These are phyloP conservation scores for Paraurostyla sp. DNA, from an alignment of 73 alveolate species.

Conservation along the genomic window DNA sequence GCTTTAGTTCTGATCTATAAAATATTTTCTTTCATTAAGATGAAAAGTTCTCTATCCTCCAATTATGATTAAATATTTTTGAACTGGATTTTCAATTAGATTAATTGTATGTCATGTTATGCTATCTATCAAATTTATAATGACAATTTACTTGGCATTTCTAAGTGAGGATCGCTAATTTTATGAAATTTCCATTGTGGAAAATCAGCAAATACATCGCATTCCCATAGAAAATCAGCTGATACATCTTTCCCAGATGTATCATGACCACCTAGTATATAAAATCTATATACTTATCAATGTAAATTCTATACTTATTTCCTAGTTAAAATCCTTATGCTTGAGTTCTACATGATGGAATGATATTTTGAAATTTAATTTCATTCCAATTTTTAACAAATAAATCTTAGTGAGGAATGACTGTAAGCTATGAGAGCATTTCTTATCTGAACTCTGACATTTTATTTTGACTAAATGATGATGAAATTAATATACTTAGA, in stretches of 20 bases:
- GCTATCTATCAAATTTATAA: background rate
- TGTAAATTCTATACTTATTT: background rate
- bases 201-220: background rate
- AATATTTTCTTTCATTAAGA: background rate
- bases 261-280: constrained; percentile 9
- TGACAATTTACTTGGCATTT: constrained; percentile 1
- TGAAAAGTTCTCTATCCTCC: constrained; percentile 19
- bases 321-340: background rate
- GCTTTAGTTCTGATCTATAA: background rate
- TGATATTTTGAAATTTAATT: background rate
- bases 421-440: background rate
- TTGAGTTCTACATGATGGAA: constrained; percentile 17
- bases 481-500: no score
- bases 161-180: background rate
- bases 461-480: no score
- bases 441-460: constrained; percentile 2
- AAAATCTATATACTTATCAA: background rate
- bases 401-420: background rate
- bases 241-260: background rate
- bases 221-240: constrained; percentile 28
- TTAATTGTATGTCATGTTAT: constrained; percentile 5
- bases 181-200: background rate
- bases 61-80: background rate
- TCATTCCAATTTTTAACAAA: background rate
- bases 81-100: background rate